Percentiles rank a stretch among this genome's conserved stretches.
Conservation (phyloP, 2,329 filamentous ascomycete species). For the Elsinoe fawcettii region DNA sequence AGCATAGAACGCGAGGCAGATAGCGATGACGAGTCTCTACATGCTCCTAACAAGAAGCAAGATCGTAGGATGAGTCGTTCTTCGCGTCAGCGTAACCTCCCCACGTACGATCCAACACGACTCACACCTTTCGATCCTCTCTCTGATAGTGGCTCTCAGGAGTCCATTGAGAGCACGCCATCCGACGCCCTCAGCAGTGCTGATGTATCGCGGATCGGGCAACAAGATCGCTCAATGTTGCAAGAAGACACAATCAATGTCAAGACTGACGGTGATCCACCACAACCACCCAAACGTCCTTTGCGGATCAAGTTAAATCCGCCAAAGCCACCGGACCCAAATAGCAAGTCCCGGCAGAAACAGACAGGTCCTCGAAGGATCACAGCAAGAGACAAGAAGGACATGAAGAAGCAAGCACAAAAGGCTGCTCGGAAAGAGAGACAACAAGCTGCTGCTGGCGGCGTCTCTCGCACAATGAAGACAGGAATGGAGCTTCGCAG, state of each 20-base stretch:
- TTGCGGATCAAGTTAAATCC: constrained; percentile 31
- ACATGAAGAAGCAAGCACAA: constrained; percentile 36
- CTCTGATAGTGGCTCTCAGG: constrained; percentile 28
- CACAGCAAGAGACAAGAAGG: constrained; percentile 32
- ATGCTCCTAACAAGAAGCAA: constrained; percentile 46
- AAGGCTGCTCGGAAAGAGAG: constrained; percentile 36
- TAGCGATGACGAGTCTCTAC: constrained; percentile 40
- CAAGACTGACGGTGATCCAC: background rate
- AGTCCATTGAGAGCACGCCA: constrained; percentile 28
- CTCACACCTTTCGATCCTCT: constrained; percentile 27
- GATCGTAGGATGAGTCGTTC: constrained; percentile 40
- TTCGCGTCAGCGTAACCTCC: constrained; percentile 30
- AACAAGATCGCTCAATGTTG: constrained; percentile 17
- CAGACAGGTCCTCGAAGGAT: constrained; percentile 30
- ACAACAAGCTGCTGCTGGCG: constrained; percentile 23
- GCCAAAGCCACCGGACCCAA: constrained; percentile 25
- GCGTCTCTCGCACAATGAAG: constrained; percentile 12
- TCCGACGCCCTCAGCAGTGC: constrained; percentile 28
- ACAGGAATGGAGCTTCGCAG: constrained; percentile 27
- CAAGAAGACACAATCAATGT: constrained; percentile 19
- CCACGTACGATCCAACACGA: constrained; percentile 23
- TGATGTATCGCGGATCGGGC: constrained; percentile 23
- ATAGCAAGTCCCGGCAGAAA: constrained; percentile 27
- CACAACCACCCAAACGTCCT: constrained; percentile 16
- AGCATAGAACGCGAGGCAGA: constrained; percentile 47